These are phyloP conservation scores for Crassisporium funariophilum DNA, from an alignment of 768 basidiomycete genomes.

Conservation along the genomic window DNA sequence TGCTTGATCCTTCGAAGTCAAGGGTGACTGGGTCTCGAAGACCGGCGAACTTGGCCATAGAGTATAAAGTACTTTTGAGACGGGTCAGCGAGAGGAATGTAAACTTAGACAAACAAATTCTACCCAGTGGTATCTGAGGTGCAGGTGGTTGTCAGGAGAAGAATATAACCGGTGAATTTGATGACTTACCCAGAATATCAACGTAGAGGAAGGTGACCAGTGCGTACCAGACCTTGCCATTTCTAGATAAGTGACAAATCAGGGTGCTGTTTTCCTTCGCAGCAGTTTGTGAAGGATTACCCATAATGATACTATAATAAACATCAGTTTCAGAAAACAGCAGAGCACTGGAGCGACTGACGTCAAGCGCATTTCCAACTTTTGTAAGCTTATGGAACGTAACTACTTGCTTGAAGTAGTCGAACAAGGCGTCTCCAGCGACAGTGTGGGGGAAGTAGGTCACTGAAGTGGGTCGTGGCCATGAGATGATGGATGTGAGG, in stretches of 20 bases:
- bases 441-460: slow-evolving; percentile 79
- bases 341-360: too few relatives aligned
- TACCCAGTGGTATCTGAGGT: slow-evolving; percentile 54
- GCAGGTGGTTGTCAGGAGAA: slow-evolving; percentile 1
- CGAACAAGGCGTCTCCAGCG: slow-evolving; percentile 70
- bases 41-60: slow-evolving; percentile 92
- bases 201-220: slow-evolving; percentile 89
- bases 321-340: too few relatives aligned
- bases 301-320: slow-evolving; percentile 50
- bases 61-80: slow-evolving; percentile 72
- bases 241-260: too few relatives aligned
- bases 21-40: slow-evolving; percentile 81
- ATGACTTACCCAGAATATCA: slow-evolving; percentile 68
- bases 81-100: slow-evolving; percentile 24
- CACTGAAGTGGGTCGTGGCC: slow-evolving; percentile 81
- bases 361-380: slow-evolving; percentile 70
- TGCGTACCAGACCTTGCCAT: slow-evolving; percentile 84
- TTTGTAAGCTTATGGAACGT: slow-evolving; percentile 65
- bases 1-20: slow-evolving; percentile 83
- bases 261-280: too few relatives aligned
- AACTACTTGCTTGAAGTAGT: slow-evolving; percentile 85
- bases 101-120: not conserved
- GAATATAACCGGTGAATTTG: not conserved
- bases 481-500: slow-evolving; percentile 82
- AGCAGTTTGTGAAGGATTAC: too few relatives aligned